phyloP scores from a whole-genome alignment of 306 rosid species.

The Arachis hypogaea region DNA sequence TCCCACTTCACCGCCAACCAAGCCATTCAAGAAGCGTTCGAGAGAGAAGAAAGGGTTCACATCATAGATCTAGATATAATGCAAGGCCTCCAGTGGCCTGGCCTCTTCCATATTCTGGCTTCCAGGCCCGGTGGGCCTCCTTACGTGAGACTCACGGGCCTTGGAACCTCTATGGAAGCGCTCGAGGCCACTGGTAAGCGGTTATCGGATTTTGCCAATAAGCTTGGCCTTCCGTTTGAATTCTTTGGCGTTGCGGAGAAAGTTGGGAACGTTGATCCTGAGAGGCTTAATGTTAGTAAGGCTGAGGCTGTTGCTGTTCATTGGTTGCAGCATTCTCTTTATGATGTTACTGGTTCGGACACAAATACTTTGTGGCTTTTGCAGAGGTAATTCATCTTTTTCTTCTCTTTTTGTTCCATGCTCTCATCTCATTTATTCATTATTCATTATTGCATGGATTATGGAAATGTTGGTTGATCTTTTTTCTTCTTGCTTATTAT shows the following conservation, averaged over 20 bases:
- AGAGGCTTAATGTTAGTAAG: conserved; percentile 71
- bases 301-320: conserved; percentile 98
- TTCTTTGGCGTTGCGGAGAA: conserved; percentile 85
- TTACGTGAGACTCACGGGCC: conserved; percentile 82
- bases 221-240: conserved; percentile 90
- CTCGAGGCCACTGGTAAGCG: conserved; percentile 94
- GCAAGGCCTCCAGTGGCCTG: conserved; percentile 99
- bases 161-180: conserved; percentile 83
- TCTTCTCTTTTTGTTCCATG: too few species aligned
- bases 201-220: conserved; percentile 80
- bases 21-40: conserved; percentile 96
- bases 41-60: conserved; percentile 87
- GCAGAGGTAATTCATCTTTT: conserved; percentile 63
- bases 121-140: conserved; percentile 96
- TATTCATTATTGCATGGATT: too few species aligned
- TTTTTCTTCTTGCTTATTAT: background rate
- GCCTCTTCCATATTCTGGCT: conserved; percentile 86
- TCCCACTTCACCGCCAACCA: conserved; percentile 98
- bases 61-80: conserved; percentile 93
- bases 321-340: conserved; percentile 97
- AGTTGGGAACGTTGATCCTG: conserved; percentile 80
- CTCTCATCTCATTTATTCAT: too few species aligned
- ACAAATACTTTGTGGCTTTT: conserved; percentile 87
- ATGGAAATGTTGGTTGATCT: background rate
- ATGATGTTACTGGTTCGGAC: conserved; percentile 96